Evolutionary conservation across 2,329 filamentous ascomycete species (phyloP), one percentile per base, ranked within the genome.

Genomic region (Macrophomina tecta): DNA sequence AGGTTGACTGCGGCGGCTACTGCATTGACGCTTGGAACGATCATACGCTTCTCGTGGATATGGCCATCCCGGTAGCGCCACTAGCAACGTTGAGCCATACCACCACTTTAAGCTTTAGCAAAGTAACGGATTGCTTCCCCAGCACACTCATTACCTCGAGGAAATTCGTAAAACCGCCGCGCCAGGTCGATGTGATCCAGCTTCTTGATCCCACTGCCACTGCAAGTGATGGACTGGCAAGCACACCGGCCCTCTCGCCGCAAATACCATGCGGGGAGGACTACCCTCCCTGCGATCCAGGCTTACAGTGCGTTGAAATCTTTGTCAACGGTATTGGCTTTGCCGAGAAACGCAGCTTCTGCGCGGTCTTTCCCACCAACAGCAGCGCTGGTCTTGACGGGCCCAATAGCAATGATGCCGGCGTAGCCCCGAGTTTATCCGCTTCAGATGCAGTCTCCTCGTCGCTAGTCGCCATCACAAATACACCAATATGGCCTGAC

Each of bases 271-370:
- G 56, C 56, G 56, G 56, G 28, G 40, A 34, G 3, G 56, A 40
- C 56, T 60, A 60, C 40, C 56, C 56, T 14, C 14, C 38, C 7
- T 60, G 56, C 28, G 56, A 18, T 6, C 28, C 38, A 5, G 56
- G 56, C 11, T 8, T 60, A 28, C 14, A 46, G 5, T 60, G 56
- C 40, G 40, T 60, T 16, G 56, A 36, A 9, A 60, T 46, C 7
- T 48, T 34, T 40, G 40, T 60, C 40, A 34, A n/a, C 28, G 56
- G 56, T 28, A 48, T 60, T 36, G 56, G 56, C 28, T 60, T 60
- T 40, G 56, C 56, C 23, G 40, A 60, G 40, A 60, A 60, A 36
- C 56, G 56, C 40, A 60, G 56, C 30, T 60, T 32, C 56, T 60
- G 56, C 40, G 56, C 56, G 1, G 23, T 23, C 40, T 38, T 14